Conservation (phyloP, 805 yeast genomes). For the Saccharomycopsis oosterbeekiorum region DNA sequence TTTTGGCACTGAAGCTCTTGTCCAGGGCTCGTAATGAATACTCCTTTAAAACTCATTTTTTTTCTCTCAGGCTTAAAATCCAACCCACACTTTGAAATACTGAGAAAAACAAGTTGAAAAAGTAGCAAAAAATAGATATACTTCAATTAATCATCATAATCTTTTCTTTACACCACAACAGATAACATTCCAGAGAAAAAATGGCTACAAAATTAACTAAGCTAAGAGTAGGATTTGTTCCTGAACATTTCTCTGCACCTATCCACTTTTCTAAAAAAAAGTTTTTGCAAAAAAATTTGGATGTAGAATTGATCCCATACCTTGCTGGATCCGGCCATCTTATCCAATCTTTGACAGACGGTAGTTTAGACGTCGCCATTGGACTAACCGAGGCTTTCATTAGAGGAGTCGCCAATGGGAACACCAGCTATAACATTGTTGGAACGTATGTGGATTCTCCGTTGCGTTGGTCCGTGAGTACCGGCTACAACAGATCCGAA, state of each 20-base stretch:
- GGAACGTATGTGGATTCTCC: conserved; percentile 86
- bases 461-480: conserved; percentile 81
- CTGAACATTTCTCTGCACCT: conserved; percentile 90
- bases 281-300: conserved; percentile 39
- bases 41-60: no score
- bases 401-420: conserved; percentile 69
- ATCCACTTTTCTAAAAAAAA: conserved; percentile 58
- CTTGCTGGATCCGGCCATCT: conserved; percentile 86
- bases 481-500: conserved; percentile 56
- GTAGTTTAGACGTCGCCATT: conserved; percentile 67
- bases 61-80: no score
- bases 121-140: no score
- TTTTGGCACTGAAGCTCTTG: no score
- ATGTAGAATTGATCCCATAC: conserved; percentile 54
- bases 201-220: not conserved
- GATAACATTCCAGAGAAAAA: not conserved
- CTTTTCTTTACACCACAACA: no score
- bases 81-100: no score
- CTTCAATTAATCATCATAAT: no score
- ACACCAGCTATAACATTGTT: conserved; percentile 47
- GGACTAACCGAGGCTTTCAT: conserved; percentile 91
- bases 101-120: no score
- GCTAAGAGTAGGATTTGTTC: conserved; percentile 68
- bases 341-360: conserved; percentile 56
- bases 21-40: no score